Percentiles rank a stretch among this genome's conserved stretches.
Evolutionary conservation across 1,284 basidiomycete genomes (phyloP).

Genomic region (Cutaneotrichosporon spelunceum): DNA sequence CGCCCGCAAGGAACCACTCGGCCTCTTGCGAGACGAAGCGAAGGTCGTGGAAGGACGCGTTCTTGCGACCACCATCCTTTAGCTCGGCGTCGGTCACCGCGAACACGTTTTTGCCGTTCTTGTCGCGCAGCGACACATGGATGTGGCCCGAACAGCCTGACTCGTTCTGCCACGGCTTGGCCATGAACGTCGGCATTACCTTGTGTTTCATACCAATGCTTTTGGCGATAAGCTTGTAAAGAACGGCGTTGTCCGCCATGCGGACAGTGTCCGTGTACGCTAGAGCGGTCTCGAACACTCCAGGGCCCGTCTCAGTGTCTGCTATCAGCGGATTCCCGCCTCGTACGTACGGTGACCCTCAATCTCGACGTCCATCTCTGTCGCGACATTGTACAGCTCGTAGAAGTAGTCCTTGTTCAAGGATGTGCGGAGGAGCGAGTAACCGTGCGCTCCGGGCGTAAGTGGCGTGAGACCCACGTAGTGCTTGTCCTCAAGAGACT

Average conservation of each 20-base stretch:
- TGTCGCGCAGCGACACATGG: slow-evolving; percentile 79
- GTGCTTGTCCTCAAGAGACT: slow-evolving; percentile 70
- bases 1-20: slow-evolving; percentile 90
- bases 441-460: slow-evolving; percentile 91
- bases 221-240: slow-evolving; percentile 92
- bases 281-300: slow-evolving; percentile 88
- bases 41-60: slow-evolving; percentile 74
- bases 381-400: slow-evolving; percentile 75
- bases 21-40: slow-evolving; percentile 75
- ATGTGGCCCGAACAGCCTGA: slow-evolving; percentile 91
- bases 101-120: slow-evolving; percentile 72
- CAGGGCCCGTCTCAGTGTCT: slow-evolving; percentile 94
- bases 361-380: slow-evolving; percentile 73
- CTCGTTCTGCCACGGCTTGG: slow-evolving; percentile 89
- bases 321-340: slow-evolving; percentile 7
- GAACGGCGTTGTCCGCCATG: slow-evolving; percentile 90
- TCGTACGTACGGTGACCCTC: slow-evolving; percentile 78
- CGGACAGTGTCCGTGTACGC: slow-evolving; percentile 77
- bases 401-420: slow-evolving; percentile 87
- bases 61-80: slow-evolving; percentile 61
- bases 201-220: slow-evolving; percentile 84
- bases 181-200: slow-evolving; percentile 95
- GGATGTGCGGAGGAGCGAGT: slow-evolving; percentile 81
- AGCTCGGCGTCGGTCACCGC: slow-evolving; percentile 59
- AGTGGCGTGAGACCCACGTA: slow-evolving; percentile 71